Percentiles rank a stretch among this genome's conserved stretches.
phyloP scores from a whole-genome alignment of 2,329 filamentous ascomycete species.

The Coniochaeta prunicola region DNA sequence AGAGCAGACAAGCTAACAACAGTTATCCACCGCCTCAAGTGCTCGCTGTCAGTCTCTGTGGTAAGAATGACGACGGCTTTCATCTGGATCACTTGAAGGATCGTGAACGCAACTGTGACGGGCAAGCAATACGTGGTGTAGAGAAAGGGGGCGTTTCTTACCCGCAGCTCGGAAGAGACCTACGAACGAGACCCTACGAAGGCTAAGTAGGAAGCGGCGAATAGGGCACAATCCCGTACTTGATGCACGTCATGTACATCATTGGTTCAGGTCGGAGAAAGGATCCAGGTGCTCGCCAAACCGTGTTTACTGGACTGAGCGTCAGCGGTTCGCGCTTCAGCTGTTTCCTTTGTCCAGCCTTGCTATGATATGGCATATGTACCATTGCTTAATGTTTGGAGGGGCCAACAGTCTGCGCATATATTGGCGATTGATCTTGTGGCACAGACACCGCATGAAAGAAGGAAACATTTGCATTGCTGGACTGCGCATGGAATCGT shows the following conservation, averaged over 20 bases:
- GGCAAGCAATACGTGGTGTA: too few species aligned
- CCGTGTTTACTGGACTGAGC: neutral
- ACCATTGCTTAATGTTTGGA: neutral
- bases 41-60: neutral
- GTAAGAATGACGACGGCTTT: too few species aligned
- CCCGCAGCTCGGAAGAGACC: too few species aligned
- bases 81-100: too few species aligned
- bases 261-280: neutral
- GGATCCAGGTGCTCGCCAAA: neutral
- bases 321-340: neutral
- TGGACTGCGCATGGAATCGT: neutral
- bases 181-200: neutral
- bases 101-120: too few species aligned
- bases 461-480: neutral
- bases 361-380: neutral
- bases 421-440: neutral
- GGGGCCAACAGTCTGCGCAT: neutral
- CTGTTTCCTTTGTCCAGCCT: neutral
- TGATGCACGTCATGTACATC: neutral
- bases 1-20: constrained; percentile 3
- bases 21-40: constrained; percentile 5
- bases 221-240: neutral
- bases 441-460: neutral
- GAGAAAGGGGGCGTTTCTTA: too few species aligned
- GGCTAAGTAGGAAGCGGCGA: too few species aligned